Base-by-base conservation (phyloP, 305 asterid species). In the Salvia sclarea region DNA sequence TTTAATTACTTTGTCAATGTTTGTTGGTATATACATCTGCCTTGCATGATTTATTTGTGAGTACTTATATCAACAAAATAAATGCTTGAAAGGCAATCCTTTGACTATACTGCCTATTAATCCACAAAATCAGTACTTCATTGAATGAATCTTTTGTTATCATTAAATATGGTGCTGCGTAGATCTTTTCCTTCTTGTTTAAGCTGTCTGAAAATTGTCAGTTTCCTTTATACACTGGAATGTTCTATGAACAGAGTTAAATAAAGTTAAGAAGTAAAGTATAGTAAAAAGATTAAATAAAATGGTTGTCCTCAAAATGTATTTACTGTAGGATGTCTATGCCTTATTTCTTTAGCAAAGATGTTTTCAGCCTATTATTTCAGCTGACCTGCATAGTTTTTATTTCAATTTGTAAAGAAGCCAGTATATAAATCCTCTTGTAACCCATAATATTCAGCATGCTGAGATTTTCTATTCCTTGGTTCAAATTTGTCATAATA, bases 401-500 rank as follows among this genome's bases (percentile, higher is more conserved):
- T 28, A 28, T 38, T 31, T 37, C 25, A 16, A 25, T 55, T 66
- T 40, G 31, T 44, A n/a, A 65, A 35, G 48, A 65, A 65, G 70
- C 64, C 41, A 66, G 62, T 17, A 38, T 25, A 17, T 40, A 17
- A 28, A 8, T 54, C 9, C 11, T 40, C 47, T 28, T 38, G 2
- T 38, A 37, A 53, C 24, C 24, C 40, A 50, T 37, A 65, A 49
- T 7, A 35, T 52, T 25, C 30, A 25, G 30, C 4, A 6, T 28
- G 3, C 5, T 28, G 24, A 20, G 38, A 61, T 20, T 18, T 37
- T 40, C 8, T 12, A 11, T 47, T 48, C 43, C 2, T 9, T 6
- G 40, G 20, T 64, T 49, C 60, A 49, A 14, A 20, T 48, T 66
- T 66, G 40, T 22, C 22, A 56, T 12, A 43, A 14, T 43, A 28